Percentiles rank a stretch among this genome's conserved stretches.
Evolutionary conservation across 495 filamentous ascomycete species (phyloP).

Genomic region (Clavariopsis aquatica): DNA sequence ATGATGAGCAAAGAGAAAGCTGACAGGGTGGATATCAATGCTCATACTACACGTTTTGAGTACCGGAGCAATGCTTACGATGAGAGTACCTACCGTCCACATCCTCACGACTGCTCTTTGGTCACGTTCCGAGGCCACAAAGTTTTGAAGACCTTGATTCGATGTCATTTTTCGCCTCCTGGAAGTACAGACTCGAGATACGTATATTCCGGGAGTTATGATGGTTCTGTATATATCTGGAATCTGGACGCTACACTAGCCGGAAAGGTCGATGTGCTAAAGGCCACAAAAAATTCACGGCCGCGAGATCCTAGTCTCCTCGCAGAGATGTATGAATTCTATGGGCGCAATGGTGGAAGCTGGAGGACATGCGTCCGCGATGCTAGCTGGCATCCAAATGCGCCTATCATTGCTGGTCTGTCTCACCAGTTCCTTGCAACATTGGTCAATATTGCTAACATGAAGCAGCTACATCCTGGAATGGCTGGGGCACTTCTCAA

Average conservation of each 20-base stretch:
- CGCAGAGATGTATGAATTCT: conserved; percentile 42
- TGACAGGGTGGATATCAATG: conserved; percentile 53
- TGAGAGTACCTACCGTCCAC: conserved; percentile 65
- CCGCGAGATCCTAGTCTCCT: conserved; percentile 50
- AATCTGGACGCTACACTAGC: conserved; percentile 93
- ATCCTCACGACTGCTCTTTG: conserved; percentile 85
- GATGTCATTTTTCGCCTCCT: conserved; percentile 94
- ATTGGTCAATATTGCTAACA: conserved; percentile 12
- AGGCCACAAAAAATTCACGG: conserved; percentile 62
- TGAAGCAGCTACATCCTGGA: conserved; percentile 71
- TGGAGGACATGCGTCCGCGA: conserved; percentile 89
- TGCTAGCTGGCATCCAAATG: conserved; percentile 92
- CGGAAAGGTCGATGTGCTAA: conserved; percentile 71
- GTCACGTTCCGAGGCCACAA: conserved; percentile 91
- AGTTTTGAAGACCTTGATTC: conserved; percentile 84
- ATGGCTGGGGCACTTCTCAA: conserved; percentile 65
- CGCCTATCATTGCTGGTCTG: conserved; percentile 83
- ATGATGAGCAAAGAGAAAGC: conserved; percentile 72
- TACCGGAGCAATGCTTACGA: conserved; percentile 78
- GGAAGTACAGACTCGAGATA: conserved; percentile 87
- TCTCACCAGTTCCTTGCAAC: conserved; percentile 7
- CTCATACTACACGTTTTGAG: conserved; percentile 73
- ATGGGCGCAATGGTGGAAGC: conserved; percentile 42
- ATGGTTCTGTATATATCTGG: conserved; percentile 87
- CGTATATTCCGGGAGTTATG: conserved; percentile 85